Evolutionary conservation across 108 stramenopile genomes (phyloP).

Genomic region (Stephanodiscus minutulus): DNA sequence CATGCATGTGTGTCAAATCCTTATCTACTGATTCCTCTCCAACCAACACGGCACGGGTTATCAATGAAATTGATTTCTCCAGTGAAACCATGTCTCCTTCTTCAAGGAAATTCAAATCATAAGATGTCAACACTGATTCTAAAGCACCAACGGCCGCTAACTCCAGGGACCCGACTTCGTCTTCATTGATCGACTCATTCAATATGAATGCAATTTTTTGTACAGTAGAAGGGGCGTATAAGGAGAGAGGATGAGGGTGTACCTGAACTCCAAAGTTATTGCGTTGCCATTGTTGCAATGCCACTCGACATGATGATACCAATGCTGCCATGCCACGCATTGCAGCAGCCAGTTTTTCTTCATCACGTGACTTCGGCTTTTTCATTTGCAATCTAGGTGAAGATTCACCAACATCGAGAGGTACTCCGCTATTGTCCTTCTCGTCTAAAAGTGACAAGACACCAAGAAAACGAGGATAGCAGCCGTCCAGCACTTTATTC

Average conservation of each 20-base stretch:
- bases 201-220: constrained; percentile 35
- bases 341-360: constrained; percentile 62
- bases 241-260: constrained; percentile 74
- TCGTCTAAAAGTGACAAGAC: constrained; percentile 20
- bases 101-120: constrained; percentile 28
- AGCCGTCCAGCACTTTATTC: constrained; percentile 51
- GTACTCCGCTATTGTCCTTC: constrained; percentile 18
- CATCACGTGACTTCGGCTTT: constrained; percentile 28
- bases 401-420: constrained; percentile 1
- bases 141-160: constrained; percentile 55
- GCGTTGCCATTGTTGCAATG: constrained; percentile 42
- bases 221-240: constrained; percentile 39
- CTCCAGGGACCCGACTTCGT: constrained; percentile 16
- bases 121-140: constrained; percentile 54
- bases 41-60: constrained; percentile 21
- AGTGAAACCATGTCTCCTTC: constrained; percentile 26
- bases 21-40: neutral
- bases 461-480: constrained; percentile 51
- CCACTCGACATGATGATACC: constrained; percentile 63
- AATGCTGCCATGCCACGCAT: constrained; percentile 73
- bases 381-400: constrained; percentile 2
- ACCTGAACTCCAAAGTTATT: constrained; percentile 56
- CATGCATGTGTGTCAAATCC: neutral
- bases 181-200: constrained; percentile 8
- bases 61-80: constrained; percentile 23